Evolutionary conservation across 2,329 filamentous ascomycete species (phyloP).

Genomic region (Mollisia scopiformis): DNA sequence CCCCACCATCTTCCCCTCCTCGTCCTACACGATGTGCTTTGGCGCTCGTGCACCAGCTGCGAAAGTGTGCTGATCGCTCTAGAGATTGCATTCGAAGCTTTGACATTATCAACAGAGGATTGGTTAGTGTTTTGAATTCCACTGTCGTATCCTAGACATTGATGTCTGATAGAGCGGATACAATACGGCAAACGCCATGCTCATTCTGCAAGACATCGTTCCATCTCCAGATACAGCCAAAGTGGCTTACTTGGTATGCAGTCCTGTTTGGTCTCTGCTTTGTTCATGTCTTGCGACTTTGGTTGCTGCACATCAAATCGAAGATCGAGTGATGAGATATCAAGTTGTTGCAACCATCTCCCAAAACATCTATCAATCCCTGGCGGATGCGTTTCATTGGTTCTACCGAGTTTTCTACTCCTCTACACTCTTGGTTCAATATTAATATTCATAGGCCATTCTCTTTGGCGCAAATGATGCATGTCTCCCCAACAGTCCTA

Average conservation of each 20-base stretch:
- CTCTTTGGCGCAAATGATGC: constrained; percentile 94
- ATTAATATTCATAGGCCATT: constrained; percentile 43
- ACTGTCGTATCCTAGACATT: neutral
- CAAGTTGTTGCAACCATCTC: neutral
- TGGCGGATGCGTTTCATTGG: too few species aligned
- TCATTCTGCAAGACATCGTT: constrained; percentile 71
- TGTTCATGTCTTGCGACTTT: neutral
- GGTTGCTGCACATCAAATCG: neutral
- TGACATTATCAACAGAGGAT: constrained; percentile 87
- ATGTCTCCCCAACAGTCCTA: constrained; percentile 62
- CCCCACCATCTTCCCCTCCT: neutral
- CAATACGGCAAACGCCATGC: constrained; percentile 75
- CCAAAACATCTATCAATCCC: too few species aligned
- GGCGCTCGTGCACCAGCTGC: neutral
- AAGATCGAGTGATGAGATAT: neutral
- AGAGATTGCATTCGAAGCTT: constrained; percentile 75
- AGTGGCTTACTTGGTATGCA: constrained; percentile 67
- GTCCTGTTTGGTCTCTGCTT: neutral
- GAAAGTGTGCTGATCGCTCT: constrained; percentile 12
- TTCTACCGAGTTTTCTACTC: neutral
- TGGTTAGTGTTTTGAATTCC: constrained; percentile 51
- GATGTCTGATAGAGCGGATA: constrained; percentile 59
- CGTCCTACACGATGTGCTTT: neutral
- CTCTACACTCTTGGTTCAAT: neutral
- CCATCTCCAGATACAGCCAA: constrained; percentile 63